Evolutionary conservation across 768 basidiomycete genomes (phyloP), one percentile per base, ranked within the genome.

Genomic region (Rhodotorula graminis): DNA sequence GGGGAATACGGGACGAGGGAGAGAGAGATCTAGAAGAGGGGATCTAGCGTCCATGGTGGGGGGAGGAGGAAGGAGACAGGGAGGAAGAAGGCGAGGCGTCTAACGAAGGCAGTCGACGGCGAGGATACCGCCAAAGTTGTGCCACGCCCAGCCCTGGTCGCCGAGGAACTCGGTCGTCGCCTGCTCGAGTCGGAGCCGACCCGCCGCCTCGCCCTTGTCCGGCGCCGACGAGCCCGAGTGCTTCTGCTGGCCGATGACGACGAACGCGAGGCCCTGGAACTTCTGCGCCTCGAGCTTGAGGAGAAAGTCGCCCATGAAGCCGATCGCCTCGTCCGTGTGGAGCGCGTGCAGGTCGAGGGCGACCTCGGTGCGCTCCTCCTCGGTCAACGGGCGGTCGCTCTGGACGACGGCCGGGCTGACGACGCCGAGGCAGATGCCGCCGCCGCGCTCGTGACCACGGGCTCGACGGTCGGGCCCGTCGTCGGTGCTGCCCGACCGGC

Each of bases 211-310:
- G 9, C 67, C 67, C 42, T 70, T 64, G 57, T 75, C 86, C 8
- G 86, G 82, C 78, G 94, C 92, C 78, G 94, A 92, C n/a, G 88
- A 89, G 4, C 91, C 94, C 1, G 91, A 92, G 80, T 97, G 95
- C 81, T 93, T 95, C 81, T 95, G 92, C 82, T 97, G 93, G 29
- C 96, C 95, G 12, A 98, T 91, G 57, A 99, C 85, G 29, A 92
- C 83, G 80, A 90, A 99, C 11, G 91, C 89, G 67, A 96, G 83
- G 14, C 94, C 95, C 79, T 89, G 88, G 82, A 88, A 95, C 79
- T 89, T 88, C 79, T 96, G 93, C 37, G 85, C 85, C 80, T 97
- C 94, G 74, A 95, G 83, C 25, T 70, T 50, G 63, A 61, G 67
- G 12, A 77, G 52, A 57, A 75, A 77, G 53, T 73, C 66, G 67